A percentile compares a stretch with the other conserved stretches of the same genome.
These are phyloP conservation scores for Pholiota conissans DNA, from an alignment of 768 basidiomycete species.

Conservation along the genomic window DNA sequence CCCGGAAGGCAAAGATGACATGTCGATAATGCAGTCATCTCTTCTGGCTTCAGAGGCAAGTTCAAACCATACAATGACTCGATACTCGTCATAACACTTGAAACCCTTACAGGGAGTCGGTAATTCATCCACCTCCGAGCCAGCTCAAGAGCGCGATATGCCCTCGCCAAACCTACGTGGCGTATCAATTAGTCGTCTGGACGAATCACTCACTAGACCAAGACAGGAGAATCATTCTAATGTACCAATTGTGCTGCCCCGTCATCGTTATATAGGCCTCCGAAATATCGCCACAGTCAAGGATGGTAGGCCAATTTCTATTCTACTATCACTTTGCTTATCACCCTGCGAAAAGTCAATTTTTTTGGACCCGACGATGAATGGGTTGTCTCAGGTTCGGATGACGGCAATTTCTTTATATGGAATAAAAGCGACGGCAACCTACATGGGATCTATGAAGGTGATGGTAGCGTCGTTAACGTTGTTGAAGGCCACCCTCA, in stretches of 20 bases:
- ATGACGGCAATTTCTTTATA: conserved; percentile 86
- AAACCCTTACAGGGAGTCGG: neutral
- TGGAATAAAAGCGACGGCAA: conserved; percentile 72
- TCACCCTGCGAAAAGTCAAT: conserved; percentile 55
- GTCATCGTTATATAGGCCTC: conserved; percentile 62
- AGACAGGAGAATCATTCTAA: conserved; percentile 8
- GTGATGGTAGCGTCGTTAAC: conserved; percentile 80
- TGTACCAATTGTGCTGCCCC: conserved; percentile 63
- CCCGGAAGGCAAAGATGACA: conserved; percentile 30
- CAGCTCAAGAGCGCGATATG: neutral
- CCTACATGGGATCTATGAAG: conserved; percentile 79
- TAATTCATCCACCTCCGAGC: neutral
- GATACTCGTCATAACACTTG: neutral
- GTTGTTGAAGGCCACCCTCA: conserved; percentile 84
- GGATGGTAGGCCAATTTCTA: conserved; percentile 58
- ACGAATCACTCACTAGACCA: neutral
- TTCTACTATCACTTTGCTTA: neutral
- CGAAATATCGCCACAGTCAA: conserved; percentile 85
- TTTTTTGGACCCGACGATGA: conserved; percentile 81
- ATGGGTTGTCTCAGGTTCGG: conserved; percentile 79
- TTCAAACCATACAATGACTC: neutral
- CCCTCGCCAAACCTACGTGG: neutral
- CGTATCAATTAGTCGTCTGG: neutral
- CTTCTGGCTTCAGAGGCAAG: conserved; percentile 27
- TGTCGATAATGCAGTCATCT: conserved; percentile 24